Percentiles rank a stretch among this genome's conserved stretches.
Conservation (phyloP, 2,329 filamentous ascomycete genomes). For the Colletotrichum sojae region DNA sequence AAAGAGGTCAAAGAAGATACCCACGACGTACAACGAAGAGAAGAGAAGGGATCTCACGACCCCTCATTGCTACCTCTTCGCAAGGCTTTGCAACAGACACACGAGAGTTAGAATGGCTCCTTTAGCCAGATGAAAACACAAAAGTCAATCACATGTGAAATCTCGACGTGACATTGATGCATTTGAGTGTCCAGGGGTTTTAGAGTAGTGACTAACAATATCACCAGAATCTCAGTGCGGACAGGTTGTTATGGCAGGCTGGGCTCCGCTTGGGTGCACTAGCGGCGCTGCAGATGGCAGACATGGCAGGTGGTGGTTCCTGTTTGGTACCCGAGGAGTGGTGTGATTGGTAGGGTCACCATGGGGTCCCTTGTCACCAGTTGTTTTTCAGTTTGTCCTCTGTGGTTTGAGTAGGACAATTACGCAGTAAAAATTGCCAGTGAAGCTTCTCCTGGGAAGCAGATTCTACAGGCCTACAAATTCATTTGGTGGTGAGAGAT, state of each 20-base stretch:
- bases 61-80: conserved; percentile 29
- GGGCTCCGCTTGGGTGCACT: conserved; percentile 23
- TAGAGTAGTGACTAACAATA: conserved; percentile 19
- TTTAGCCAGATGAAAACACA: conserved; percentile 29
- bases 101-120: conserved; percentile 13
- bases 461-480: too few species aligned
- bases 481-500: too few species aligned
- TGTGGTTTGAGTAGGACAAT: too few species aligned
- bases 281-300: conserved; percentile 4
- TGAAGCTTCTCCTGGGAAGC: too few species aligned
- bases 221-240: conserved; percentile 2
- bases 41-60: conserved; percentile 10
- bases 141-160: conserved; percentile 19
- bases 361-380: not conserved
- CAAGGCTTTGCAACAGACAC: conserved; percentile 28
- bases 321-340: not conserved
- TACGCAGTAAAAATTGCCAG: too few species aligned
- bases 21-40: conserved; percentile 27
- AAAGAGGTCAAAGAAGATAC: conserved; percentile 39
- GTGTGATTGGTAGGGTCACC: conserved; percentile 26
- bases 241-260: conserved; percentile 1
- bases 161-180: not conserved
- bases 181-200: not conserved
- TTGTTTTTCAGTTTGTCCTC: too few species aligned
- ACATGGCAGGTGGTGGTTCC: conserved; percentile 1